Evolutionary conservation across 768 basidiomycete species (phyloP).

Genomic region (Boletus rex-veris): DNA sequence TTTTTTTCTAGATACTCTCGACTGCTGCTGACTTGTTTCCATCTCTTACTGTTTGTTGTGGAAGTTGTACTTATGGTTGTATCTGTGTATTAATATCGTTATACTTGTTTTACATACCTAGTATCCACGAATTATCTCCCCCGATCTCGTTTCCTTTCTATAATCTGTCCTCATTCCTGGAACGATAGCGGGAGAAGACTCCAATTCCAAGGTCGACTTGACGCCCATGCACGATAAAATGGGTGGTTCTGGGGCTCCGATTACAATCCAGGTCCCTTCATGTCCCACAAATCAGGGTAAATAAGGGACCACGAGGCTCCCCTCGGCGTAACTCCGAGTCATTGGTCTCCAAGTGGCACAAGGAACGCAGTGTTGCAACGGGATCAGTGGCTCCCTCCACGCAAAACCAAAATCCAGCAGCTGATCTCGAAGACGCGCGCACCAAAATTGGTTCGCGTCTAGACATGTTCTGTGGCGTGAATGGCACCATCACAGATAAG

Average conservation of each 20-base stretch:
- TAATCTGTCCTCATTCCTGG: not conserved
- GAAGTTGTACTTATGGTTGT: slow-evolving; percentile 12
- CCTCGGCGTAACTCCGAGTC: slow-evolving; percentile 4
- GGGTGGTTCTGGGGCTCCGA: not conserved
- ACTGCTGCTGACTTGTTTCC: not conserved
- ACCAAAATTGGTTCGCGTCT: not conserved
- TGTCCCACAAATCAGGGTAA: slow-evolving; percentile 3
- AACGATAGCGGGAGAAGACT: not conserved
- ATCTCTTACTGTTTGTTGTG: not conserved
- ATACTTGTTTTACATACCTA: slow-evolving; percentile 17
- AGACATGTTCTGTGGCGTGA: not conserved
- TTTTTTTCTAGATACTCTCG: not conserved
- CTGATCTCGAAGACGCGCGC: slow-evolving; percentile 23
- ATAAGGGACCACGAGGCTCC: slow-evolving; percentile 14
- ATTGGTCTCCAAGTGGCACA: slow-evolving; percentile 1
- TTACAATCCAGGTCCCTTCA: not conserved
- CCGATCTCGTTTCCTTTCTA: not conserved
- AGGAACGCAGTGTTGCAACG: slow-evolving; percentile 2
- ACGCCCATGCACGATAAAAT: not conserved
- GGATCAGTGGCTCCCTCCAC: too few relatives aligned
- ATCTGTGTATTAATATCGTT: slow-evolving; percentile 22
- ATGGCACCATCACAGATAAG: slow-evolving; percentile 18
- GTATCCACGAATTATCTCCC: not conserved
- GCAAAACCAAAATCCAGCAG: slow-evolving; percentile 3
- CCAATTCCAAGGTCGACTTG: not conserved